phyloP scores from a whole-genome alignment of 345 rosid species.

The Lepidium africanum region DNA sequence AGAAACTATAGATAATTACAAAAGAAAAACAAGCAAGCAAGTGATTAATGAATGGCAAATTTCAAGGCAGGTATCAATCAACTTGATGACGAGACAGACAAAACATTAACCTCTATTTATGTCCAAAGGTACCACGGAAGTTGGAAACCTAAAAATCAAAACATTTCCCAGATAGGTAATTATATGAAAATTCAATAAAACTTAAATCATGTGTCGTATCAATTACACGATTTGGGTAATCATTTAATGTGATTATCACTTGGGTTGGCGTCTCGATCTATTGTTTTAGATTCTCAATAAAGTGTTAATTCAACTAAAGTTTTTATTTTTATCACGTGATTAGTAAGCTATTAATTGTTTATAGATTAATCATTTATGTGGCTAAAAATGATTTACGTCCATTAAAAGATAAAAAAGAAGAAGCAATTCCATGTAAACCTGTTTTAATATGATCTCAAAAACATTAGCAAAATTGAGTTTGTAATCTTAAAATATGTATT shows the following conservation, averaged over 20 bases:
- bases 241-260: conserved; percentile 5
- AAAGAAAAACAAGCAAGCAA: conserved; percentile 7
- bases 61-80: conserved; percentile 22
- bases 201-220: background rate
- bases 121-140: conserved; percentile 25
- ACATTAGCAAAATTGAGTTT: background rate
- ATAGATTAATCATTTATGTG: background rate
- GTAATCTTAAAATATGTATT: background rate
- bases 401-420: background rate
- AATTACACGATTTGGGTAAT: conserved; percentile 2
- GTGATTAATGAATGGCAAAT: conserved; percentile 12
- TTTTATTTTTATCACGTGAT: background rate
- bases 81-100: conserved; percentile 14
- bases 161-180: conserved; percentile 1
- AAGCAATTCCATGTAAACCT: background rate
- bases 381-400: conserved; percentile 7
- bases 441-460: background rate
- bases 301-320: background rate
- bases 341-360: conserved; percentile 1
- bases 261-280: conserved; percentile 22
- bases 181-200: background rate
- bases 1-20: background rate
- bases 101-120: conserved; percentile 14
- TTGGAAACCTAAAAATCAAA: background rate
- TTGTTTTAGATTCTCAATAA: background rate